Conservation (phyloP, 352 stramenopile species). For the Phytopythium chamaehyphon region DNA sequence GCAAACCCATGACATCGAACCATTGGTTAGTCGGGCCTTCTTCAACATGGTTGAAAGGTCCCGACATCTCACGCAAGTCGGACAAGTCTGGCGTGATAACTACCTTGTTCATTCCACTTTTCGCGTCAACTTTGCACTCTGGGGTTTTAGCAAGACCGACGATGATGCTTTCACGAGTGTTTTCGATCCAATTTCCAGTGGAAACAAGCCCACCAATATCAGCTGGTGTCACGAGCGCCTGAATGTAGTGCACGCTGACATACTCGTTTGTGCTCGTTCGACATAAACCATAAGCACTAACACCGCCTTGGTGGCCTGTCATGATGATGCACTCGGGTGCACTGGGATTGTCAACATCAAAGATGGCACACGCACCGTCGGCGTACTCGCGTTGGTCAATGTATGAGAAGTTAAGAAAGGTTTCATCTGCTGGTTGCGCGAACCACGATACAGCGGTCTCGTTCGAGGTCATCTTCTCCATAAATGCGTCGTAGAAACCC, state of each 20-base stretch:
- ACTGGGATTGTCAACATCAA: conserved; percentile 10
- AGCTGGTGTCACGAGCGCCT: conserved; percentile 25
- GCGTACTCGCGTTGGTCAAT: conserved; percentile 10
- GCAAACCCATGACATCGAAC: conserved; percentile 28
- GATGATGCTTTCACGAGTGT: conserved; percentile 24
- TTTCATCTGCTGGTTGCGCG: conserved; percentile 23
- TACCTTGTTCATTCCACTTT: conserved; percentile 6
- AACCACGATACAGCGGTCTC: conserved; percentile 21
- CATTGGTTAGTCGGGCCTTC: conserved; percentile 19
- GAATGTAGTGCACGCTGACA: conserved; percentile 27
- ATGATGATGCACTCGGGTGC: conserved; percentile 33
- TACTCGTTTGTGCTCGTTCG: conserved; percentile 26
- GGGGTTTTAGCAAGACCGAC: conserved; percentile 17
- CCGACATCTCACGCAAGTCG: conserved; percentile 14
- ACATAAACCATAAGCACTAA: conserved; percentile 30
- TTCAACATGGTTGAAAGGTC: conserved; percentile 8
- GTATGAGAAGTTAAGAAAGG: conserved; percentile 29
- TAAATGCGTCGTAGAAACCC: conserved; percentile 19
- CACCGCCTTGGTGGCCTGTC: conserved; percentile 29
- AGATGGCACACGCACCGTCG: conserved; percentile 20
- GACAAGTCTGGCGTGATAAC: conserved; percentile 11
- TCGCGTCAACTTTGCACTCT: conserved; percentile 2
- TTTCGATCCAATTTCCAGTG: conserved; percentile 25
- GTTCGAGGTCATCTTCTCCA: conserved; percentile 19
- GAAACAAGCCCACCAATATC: conserved; percentile 28